Base-by-base conservation (phyloP, 495 filamentous ascomycete genomes). In the Neurospora sp. region DNA sequence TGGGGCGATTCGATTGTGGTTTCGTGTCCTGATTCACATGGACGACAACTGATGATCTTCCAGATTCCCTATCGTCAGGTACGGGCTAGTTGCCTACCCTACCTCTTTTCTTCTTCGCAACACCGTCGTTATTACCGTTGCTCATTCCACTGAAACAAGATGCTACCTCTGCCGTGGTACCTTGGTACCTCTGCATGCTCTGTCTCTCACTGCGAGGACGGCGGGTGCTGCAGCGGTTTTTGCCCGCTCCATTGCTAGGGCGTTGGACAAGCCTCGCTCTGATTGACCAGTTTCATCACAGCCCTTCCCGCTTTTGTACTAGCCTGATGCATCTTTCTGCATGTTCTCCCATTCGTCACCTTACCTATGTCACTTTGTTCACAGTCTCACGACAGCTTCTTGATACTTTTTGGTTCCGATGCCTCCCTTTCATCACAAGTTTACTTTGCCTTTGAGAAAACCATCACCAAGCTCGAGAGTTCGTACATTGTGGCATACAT, bases 221-320 rank as follows among this genome's bases (percentile, higher is more conserved):
- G 35, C 35, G 35, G 4, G 39, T 35, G 35, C 18, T 44, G 42
- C 42, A 44, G 42, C 42, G 9, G 42, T n/a, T n/a, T 8, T 44
- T 46, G 18, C 44, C 18, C 8, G n/a, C 44, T 20, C 10, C 62
- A 71, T 66, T 71, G 73, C 74, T 73, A 74, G 4, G 74, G 72
- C 73, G 41, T 74, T 74, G 73, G 73, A 73, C 73, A 70, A 73
- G 44, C 71, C 70, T 78, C 70, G 38, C 70, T 79, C 76, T 80
- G 75, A 80, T 79, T 80, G 78, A 42, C 75, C 78, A 77, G 76
- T 70, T 69, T 10, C 73, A 71, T 62, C 31, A 39, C 69, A 37
- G 73, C 44, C 75, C 69, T 78, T 79, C 59, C 75, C 73, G 40
- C 16, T 74, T 62, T 23, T 14, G 72, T 75, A 35, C 23, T 78